Evolutionary conservation across 2,329 filamentous ascomycete genomes (phyloP), one percentile per base, ranked within the genome.

Genomic region (Davidsoniella eucalypti): DNA sequence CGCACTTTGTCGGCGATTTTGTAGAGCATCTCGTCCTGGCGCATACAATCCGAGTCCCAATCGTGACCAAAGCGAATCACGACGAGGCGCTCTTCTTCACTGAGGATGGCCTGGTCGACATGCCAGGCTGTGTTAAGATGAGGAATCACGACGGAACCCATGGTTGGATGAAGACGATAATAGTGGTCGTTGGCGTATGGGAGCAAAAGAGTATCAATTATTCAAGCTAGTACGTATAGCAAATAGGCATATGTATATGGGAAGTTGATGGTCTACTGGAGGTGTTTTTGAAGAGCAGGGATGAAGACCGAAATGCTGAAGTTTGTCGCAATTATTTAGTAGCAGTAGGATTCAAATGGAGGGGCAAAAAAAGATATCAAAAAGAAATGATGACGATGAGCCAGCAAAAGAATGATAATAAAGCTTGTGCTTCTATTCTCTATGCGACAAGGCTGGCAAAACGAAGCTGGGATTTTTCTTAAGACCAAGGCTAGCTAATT

Each of bases 91-190:
- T 96, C 90, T 62, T 94, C 87, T 68, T 96, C 88, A 41, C 73
- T 76, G 61, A 86, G 80, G 61, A 95, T 95, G 56, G 88, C 87
- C 68, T 96, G 88, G 71, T 96, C 92, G 61, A 98, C 92, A 66
- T 98, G 92, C 92, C 90, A 98, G 65, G 86, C 92, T 40, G 84
- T 88, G 58, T 78, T 77, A 44, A 98, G 76, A 66, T 96, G 90
- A 43, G 90, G 90, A 49, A 98, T 79, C 46, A 94, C 84, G 55
- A 95, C 84, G 60, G 87, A 94, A 59, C 87, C 87, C 73, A 76
- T 76, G 55, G 18, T 55, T 36, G 10, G 16, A 26, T n/a, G 16
- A 23, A 23, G 21, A 23, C 21, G 23, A 25, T 8, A 45, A 39
- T 47, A 16, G 7, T 12, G 12, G 8, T 37, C 47, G 2, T 37